A percentile compares a stretch with the other conserved stretches of the same genome.
These are phyloP conservation scores for Cladosporium sp. DNA, from an alignment of 2,329 filamentous ascomycete genomes.

Conservation along the genomic window DNA sequence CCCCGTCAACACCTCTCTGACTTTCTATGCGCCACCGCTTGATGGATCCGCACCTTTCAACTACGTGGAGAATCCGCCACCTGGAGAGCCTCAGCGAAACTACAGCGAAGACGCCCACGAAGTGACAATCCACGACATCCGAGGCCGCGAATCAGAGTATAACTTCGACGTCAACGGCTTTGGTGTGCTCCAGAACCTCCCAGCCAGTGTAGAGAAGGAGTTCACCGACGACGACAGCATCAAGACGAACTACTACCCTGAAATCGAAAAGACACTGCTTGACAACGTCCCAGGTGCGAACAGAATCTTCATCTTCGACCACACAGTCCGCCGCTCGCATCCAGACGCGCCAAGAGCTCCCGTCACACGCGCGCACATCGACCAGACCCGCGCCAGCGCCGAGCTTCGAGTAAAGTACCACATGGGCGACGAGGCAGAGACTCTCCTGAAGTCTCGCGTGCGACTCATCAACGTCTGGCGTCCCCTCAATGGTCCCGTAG, in stretches of 20 bases:
- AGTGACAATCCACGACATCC: conserved; percentile 67
- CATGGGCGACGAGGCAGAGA: conserved; percentile 62
- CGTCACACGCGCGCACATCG: conserved; percentile 72
- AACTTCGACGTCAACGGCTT: conserved; percentile 73
- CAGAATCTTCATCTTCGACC: conserved; percentile 74
- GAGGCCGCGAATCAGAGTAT: conserved; percentile 64
- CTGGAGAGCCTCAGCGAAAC: conserved; percentile 63
- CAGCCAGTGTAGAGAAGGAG: conserved; percentile 50
- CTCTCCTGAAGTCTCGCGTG: conserved; percentile 64
- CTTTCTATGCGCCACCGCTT: conserved; percentile 60
- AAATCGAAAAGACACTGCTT: conserved; percentile 70
- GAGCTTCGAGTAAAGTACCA: conserved; percentile 64
- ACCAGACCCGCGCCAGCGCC: conserved; percentile 69
- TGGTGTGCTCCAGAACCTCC: conserved; percentile 56
- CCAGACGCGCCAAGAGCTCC: conserved; percentile 61
- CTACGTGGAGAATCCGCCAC: conserved; percentile 57
- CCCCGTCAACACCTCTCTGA: conserved; percentile 57
- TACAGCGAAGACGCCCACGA: conserved; percentile 48
- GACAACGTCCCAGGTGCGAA: conserved; percentile 62
- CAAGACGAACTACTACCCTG: conserved; percentile 72
- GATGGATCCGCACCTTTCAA: conserved; percentile 58
- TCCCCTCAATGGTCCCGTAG: conserved; percentile 55
- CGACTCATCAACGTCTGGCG: conserved; percentile 89
- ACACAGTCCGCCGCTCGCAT: conserved; percentile 71
- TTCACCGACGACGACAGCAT: conserved; percentile 70